Percentiles rank a stretch among this genome's conserved stretches.
phyloP scores from a whole-genome alignment of 306 rosid species.

The Glycine tomentella region DNA sequence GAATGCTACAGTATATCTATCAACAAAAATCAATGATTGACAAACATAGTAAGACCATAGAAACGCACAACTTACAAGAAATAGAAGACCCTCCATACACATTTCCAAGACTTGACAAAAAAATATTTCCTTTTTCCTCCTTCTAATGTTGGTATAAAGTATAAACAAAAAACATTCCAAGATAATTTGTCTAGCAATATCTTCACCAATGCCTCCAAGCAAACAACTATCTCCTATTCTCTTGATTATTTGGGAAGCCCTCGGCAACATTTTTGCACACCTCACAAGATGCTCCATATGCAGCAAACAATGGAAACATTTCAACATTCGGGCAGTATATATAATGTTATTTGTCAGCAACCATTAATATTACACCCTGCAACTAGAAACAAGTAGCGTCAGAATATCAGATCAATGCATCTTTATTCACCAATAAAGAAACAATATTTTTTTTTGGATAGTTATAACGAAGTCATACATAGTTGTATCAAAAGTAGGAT shows the following conservation, averaged over 20 bases:
- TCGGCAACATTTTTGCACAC: conserved; percentile 45
- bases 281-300: conserved; percentile 41
- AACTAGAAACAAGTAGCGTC: conserved; percentile 38
- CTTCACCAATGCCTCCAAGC: conserved; percentile 41
- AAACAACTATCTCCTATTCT: conserved; percentile 42
- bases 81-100: conserved; percentile 38
- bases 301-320: conserved; percentile 41
- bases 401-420: conserved; percentile 35
- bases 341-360: conserved; percentile 43
- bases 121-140: conserved; percentile 27
- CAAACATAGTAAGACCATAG: conserved; percentile 29
- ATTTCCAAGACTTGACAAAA: conserved; percentile 37
- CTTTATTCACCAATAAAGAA: neutral
- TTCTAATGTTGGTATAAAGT: conserved; percentile 41
- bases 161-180: conserved; percentile 42
- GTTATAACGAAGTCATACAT: neutral
- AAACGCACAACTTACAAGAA: conserved; percentile 36
- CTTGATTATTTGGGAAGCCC: conserved; percentile 44
- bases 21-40: conserved; percentile 45
- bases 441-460: neutral
- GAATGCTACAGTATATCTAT: conserved; percentile 37
- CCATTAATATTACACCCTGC: conserved; percentile 49
- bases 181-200: conserved; percentile 37
- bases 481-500: neutral
- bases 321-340: conserved; percentile 26